Conservation (phyloP, 345 rosid genomes). For the Populus pruinosa region DNA sequence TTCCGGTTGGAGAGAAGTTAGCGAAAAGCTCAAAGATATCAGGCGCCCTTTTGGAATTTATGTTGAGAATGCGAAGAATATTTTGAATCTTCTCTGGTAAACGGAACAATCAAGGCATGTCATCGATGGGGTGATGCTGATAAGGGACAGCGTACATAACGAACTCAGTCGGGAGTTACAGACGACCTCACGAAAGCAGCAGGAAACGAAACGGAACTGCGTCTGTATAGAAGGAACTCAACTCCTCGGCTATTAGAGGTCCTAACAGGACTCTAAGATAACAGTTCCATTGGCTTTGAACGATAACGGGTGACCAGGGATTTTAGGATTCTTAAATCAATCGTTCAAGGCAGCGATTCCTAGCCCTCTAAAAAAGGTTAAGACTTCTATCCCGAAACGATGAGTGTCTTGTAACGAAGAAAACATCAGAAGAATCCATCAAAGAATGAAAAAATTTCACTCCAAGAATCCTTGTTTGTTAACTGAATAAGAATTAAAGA, state of each 20-base stretch:
- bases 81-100: slow-evolving; percentile 46
- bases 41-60: slow-evolving; percentile 31
- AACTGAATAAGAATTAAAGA: slow-evolving; percentile 20
- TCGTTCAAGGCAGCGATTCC: slow-evolving; percentile 22
- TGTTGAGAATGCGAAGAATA: slow-evolving; percentile 51
- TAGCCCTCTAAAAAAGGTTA: background rate
- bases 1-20: slow-evolving; percentile 50
- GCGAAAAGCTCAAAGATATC: slow-evolving; percentile 39
- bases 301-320: background rate
- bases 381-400: background rate
- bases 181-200: no score
- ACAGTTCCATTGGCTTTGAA: no score
- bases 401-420: background rate
- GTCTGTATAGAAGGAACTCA: no score
- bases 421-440: background rate
- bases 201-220: no score
- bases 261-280: no score
- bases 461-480: background rate
- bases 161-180: no score
- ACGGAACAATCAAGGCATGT: no score
- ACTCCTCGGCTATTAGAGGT: no score
- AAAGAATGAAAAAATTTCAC: background rate
- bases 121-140: no score
- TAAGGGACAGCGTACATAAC: no score
- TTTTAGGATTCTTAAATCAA: slow-evolving; percentile 11